Base-by-base conservation (phyloP, 1,139 yeast species). In the Zygoascus meyerae region DNA sequence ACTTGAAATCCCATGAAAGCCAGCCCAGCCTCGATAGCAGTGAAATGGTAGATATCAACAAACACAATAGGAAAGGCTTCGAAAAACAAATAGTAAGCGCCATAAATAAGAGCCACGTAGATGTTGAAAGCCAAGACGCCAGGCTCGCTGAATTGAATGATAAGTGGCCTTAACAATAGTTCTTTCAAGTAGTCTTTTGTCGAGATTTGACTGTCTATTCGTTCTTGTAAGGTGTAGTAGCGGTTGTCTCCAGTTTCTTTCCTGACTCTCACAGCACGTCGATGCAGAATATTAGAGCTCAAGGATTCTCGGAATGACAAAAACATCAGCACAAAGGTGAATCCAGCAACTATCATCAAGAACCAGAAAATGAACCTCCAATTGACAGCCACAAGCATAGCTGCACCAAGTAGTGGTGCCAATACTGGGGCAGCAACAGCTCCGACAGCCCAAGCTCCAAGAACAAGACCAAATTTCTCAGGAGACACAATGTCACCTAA, bases 361-460 rank as follows among this genome's bases (percentile, higher is more conserved):
- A 73, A 74, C 79, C 57, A 79, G 62, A 42, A 74, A 61, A 51
- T 71, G 77, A 49, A 55, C 40, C 70, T 40, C 73, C 67, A 54
- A 60, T 56, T 45, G 35, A 73, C 56, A 1, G 71, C 34, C 1
- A 61, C 48, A 37, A 70, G 59, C 8, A 73, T 72, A 14, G 59
- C 55, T 0, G 89, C 87, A 47, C 95, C 95, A 42, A 83, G 64
- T 14, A 81, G 62, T 3, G 89, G 89, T 1, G 86, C 90, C 29
- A 79, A 55, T 17, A 75, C 75, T 0, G 86, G 86, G 37, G 87
- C 89, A 50, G 65, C 70, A 53, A 70, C 79, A 57, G 74, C 78
- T 63, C 66, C 78, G 48, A 56, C 72, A 62, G 75, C 78, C 82
- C 71, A 78, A 58, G 70, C 38, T 56, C 67, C 79, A 14, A 81